Evolutionary conservation across 345 rosid genomes (phyloP).

Genomic region (Eucalyptus regnans): DNA sequence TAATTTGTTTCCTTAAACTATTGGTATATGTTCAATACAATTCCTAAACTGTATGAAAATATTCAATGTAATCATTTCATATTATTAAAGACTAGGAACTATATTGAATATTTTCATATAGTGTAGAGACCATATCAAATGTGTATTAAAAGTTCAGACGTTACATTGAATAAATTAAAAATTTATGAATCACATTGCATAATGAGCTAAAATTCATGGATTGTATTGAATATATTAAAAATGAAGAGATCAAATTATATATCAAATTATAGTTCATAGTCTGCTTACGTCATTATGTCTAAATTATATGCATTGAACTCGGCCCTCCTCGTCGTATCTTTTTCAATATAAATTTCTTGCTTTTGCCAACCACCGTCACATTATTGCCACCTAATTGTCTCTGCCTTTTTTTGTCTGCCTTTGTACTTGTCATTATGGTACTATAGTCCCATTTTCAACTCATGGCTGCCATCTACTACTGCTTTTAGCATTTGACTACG

Average conservation of each 20-base stretch:
- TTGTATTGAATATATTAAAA: too few relatives aligned
- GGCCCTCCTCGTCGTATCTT: background rate
- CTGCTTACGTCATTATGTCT: too few relatives aligned
- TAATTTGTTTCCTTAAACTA: too few relatives aligned
- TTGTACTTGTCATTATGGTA: background rate
- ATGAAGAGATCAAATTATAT: too few relatives aligned
- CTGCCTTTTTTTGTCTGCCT: background rate
- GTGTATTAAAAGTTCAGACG: rapidly evolving
- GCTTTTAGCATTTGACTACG: background rate
- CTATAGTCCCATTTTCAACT: background rate
- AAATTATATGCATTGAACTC: background rate
- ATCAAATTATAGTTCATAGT: too few relatives aligned
- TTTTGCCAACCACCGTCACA: background rate
- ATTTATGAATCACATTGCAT: rapidly evolving
- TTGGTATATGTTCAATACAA: too few relatives aligned
- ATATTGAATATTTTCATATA: too few relatives aligned
- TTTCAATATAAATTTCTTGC: background rate
- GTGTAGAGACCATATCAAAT: rapidly evolving
- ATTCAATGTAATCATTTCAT: too few relatives aligned
- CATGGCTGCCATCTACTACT: background rate
- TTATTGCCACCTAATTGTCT: background rate
- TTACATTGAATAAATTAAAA: rapidly evolving
- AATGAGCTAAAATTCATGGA: too few relatives aligned
- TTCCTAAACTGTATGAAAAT: too few relatives aligned
- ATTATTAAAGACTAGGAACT: rapidly evolving